Percentiles rank a stretch among this genome's conserved stretches.
These are phyloP conservation scores for Geotrichum carabidarum DNA, from an alignment of 1,139 yeast species.

Conservation along the genomic window DNA sequence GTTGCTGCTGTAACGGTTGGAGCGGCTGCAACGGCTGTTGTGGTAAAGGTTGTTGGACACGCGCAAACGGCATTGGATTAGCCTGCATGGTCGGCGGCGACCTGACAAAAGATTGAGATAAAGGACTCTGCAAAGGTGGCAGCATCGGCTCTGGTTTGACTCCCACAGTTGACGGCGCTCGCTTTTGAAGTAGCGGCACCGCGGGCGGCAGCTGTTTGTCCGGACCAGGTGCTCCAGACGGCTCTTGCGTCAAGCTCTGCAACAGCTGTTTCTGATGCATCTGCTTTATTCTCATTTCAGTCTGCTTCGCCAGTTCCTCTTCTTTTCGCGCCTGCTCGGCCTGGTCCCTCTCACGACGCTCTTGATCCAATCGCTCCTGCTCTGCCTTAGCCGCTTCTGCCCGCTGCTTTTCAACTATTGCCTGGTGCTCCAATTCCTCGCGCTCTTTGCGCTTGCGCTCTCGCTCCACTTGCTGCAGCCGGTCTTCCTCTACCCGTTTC, in stretches of 20 bases:
- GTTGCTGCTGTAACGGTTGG: no score
- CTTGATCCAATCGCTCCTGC: conserved; percentile 12
- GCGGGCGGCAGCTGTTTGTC: background rate
- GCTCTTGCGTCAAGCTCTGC: conserved; percentile 16
- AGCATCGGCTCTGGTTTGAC: conserved; percentile 12
- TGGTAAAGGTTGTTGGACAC: no score
- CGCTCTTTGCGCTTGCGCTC: conserved; percentile 1
- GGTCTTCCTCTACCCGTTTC: conserved; percentile 38
- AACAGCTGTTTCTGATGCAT: conserved; percentile 24
- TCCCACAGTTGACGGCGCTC: background rate
- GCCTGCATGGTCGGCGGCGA: no score
- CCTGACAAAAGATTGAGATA: background rate
- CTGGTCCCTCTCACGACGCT: conserved; percentile 11
- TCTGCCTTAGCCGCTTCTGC: conserved; percentile 17
- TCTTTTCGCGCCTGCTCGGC: conserved; percentile 7
- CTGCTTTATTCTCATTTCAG: conserved; percentile 15
- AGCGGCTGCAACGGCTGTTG: no score
- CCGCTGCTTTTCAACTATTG: conserved; percentile 21
- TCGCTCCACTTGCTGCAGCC: conserved; percentile 38
- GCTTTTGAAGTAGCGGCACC: background rate
- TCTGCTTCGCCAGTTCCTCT: conserved; percentile 8
- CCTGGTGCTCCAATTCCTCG: conserved; percentile 1
- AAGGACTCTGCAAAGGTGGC: conserved; percentile 12
- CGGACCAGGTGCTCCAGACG: background rate
- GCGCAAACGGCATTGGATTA: no score